Percentiles rank a stretch among this genome's conserved stretches.
These are phyloP conservation scores for Gamarada debralockiae DNA, from an alignment of 495 filamentous ascomycete genomes.

Conservation along the genomic window DNA sequence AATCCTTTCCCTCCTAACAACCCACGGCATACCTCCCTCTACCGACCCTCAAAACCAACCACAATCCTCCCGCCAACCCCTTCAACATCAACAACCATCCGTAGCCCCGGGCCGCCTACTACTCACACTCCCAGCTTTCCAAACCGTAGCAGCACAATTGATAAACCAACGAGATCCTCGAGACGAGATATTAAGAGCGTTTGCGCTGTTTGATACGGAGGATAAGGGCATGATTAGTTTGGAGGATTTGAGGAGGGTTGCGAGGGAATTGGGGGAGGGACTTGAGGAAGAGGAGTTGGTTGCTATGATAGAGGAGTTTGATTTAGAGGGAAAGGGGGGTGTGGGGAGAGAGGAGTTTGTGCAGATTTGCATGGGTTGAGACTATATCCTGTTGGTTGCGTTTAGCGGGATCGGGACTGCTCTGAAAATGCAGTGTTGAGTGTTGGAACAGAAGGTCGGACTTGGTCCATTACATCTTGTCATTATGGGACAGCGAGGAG, in stretches of 20 bases:
- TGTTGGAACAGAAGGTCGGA: neutral
- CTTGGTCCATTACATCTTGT: neutral
- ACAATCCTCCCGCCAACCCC: neutral
- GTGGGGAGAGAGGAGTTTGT: constrained; percentile 91
- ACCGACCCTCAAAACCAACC: constrained; percentile 25
- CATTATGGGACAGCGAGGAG: neutral
- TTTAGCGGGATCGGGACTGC: neutral
- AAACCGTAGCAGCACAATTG: constrained; percentile 72
- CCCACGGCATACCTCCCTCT: constrained; percentile 57
- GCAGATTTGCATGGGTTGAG: constrained; percentile 54
- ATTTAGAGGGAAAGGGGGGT: constrained; percentile 85
- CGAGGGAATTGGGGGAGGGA: constrained; percentile 85
- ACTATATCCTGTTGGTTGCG: no score
- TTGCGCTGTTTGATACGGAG: constrained; percentile 75
- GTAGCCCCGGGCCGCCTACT: constrained; percentile 49
- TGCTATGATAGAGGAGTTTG: constrained; percentile 99
- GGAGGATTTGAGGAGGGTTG: constrained; percentile 80
- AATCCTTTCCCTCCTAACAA: constrained; percentile 69
- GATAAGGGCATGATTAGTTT: constrained; percentile 81
- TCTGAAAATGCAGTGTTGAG: neutral
- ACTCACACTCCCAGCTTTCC: constrained; percentile 69
- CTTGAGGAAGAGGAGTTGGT: constrained; percentile 88
- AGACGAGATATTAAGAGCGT: constrained; percentile 90
- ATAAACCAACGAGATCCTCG: constrained; percentile 79
- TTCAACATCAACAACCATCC: constrained; percentile 24